A percentile compares a stretch with the other conserved stretches of the same genome.
Conservation (phyloP, 2,329 filamentous ascomycete genomes). For the Phyllosticta citriasiana region DNA sequence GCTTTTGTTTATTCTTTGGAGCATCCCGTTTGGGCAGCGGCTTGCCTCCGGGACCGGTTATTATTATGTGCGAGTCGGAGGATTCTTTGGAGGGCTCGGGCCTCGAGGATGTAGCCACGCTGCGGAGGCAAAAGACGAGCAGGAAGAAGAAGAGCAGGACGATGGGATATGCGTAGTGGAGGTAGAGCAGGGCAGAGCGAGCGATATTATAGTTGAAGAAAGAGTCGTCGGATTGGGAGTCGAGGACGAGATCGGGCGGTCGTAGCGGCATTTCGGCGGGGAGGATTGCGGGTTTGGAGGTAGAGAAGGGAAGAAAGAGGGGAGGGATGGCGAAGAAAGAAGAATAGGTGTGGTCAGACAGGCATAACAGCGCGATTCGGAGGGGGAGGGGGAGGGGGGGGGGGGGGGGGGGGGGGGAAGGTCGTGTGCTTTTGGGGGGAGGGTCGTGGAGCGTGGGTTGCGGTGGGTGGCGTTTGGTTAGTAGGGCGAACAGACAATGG, state of each 20-base stretch:
- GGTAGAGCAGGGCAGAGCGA: conserved; percentile 18
- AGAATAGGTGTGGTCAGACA: neutral
- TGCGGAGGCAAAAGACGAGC: conserved; percentile 50
- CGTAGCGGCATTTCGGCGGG: conserved; percentile 8
- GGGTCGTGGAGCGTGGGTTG: conserved; percentile 3
- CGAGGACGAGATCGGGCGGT: neutral
- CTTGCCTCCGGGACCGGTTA: conserved; percentile 72
- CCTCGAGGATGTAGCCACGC: conserved; percentile 43
- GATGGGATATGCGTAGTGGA: conserved; percentile 53
- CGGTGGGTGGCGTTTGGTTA: neutral
- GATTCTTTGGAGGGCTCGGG: conserved; percentile 11
- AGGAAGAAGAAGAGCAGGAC: conserved; percentile 56
- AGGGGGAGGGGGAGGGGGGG: conserved; percentile 3
- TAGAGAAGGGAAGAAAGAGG: conserved; percentile 3
- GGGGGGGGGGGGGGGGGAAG: conserved; percentile 1
- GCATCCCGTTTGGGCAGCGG: conserved; percentile 60
- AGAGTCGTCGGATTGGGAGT: conserved; percentile 2
- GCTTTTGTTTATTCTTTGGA: conserved; percentile 33
- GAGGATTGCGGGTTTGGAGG: conserved; percentile 12
- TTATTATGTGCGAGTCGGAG: conserved; percentile 3
- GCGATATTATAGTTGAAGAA: conserved; percentile 16
- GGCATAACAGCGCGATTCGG: conserved; percentile 9
- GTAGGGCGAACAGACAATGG: conserved; percentile 8
- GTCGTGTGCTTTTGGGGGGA: conserved; percentile 2
- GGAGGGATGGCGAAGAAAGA: conserved; percentile 8